Evolutionary conservation across 73 alveolate species (phyloP).

Genomic region (Symbiodinium natans): DNA sequence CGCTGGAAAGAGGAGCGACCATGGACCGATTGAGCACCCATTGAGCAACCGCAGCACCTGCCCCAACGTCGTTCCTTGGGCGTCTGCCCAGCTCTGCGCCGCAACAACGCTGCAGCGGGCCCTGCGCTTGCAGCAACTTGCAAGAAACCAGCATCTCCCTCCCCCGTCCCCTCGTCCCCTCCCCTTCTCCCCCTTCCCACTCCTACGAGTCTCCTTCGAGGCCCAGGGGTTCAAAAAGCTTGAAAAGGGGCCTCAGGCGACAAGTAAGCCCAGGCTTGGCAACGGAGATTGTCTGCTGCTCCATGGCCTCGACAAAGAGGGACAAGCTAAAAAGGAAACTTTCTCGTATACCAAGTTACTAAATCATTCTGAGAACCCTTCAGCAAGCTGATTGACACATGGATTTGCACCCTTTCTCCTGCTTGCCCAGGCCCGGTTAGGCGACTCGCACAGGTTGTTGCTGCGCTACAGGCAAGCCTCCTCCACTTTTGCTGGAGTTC

Average conservation of each 20-base stretch:
- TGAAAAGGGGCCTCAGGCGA: constrained; percentile 22
- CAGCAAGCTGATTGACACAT: neutral
- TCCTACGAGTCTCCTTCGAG: no score
- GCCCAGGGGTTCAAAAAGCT: no score
- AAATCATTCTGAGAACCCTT: neutral
- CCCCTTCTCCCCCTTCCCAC: neutral
- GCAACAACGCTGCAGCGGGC: constrained; percentile 82
- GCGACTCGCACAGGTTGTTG: neutral
- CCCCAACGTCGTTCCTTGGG: constrained; percentile 16
- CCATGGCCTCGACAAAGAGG: constrained; percentile 99
- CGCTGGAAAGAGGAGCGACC: neutral
- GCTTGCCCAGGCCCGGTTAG: neutral
- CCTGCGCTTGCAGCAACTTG: neutral
- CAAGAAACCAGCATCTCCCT: no score
- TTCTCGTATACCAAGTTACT: neutral
- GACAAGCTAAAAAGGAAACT: neutral
- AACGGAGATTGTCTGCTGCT: constrained; percentile 99
- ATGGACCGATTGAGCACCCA: no score
- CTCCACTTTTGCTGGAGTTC: neutral
- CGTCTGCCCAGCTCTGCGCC: constrained; percentile 71
- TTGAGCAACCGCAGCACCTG: constrained; percentile 7
- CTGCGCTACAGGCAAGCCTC: neutral
- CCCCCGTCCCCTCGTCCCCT: neutral
- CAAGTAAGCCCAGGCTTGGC: constrained; percentile 98
- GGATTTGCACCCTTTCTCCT: neutral